Evolutionary conservation across 2,329 filamentous ascomycete species (phyloP).

Genomic region (Scedosporium aurantiacum): DNA sequence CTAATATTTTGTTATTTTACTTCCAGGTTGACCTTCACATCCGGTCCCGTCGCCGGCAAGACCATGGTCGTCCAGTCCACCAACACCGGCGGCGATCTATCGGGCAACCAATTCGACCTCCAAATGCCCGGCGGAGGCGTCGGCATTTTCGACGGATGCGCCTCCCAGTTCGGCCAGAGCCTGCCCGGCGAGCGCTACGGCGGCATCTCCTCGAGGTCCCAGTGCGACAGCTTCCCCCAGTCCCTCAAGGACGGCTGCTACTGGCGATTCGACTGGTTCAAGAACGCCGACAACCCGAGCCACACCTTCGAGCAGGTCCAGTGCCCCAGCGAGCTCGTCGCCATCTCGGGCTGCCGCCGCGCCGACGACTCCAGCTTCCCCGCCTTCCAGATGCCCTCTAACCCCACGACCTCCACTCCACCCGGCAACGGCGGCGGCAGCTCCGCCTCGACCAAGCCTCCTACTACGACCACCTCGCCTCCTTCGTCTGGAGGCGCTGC

Average conservation of each 20-base stretch:
- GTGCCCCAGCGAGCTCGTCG: constrained; percentile 38
- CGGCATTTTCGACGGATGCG: constrained; percentile 43
- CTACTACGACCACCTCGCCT: not conserved
- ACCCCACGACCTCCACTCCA: not conserved
- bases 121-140: constrained; percentile 43
- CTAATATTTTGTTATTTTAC: not conserved
- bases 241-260: constrained; percentile 45
- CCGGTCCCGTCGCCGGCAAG: constrained; percentile 42
- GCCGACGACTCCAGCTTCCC: constrained; percentile 17
- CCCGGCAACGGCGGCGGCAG: not conserved
- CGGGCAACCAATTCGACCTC: constrained; percentile 47
- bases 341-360: constrained; percentile 22
- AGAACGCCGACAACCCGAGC: constrained; percentile 43
- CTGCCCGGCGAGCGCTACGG: constrained; percentile 42
- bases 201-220: constrained; percentile 37
- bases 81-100: constrained; percentile 49
- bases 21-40: constrained; percentile 37
- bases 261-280: constrained; percentile 56
- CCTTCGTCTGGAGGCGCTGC: constrained; percentile 4
- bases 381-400: constrained; percentile 5
- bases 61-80: constrained; percentile 54
- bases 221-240: constrained; percentile 41
- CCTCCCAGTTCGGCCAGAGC: constrained; percentile 30
- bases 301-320: constrained; percentile 44
- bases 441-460: not conserved